Conservation (phyloP, 2,329 filamentous ascomycete species). For the Stylonectria norvegica region DNA sequence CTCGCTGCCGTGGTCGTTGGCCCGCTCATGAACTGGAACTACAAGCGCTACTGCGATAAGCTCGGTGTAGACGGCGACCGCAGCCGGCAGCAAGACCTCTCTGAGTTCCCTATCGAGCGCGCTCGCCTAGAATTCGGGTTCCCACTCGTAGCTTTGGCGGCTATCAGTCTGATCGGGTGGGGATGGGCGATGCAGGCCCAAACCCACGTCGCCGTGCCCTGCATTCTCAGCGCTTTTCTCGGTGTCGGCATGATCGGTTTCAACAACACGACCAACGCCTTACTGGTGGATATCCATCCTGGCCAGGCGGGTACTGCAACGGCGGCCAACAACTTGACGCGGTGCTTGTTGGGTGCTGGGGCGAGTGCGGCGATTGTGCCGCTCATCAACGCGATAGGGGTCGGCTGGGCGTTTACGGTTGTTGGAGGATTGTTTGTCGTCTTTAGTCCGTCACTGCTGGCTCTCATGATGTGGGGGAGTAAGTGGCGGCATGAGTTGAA, state of each 20-base stretch:
- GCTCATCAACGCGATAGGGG: conserved; percentile 49
- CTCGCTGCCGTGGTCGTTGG: conserved; percentile 47
- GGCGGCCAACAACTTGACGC: conserved; percentile 53
- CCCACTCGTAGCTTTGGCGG: conserved; percentile 49
- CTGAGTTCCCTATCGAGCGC: conserved; percentile 49
- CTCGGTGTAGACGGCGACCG: conserved; percentile 52
- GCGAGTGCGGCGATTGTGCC: conserved; percentile 50
- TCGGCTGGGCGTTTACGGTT: conserved; percentile 51
- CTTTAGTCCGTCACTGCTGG: conserved; percentile 37
- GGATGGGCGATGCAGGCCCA: conserved; percentile 49
- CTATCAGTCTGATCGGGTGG: conserved; percentile 46
- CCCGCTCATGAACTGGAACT: conserved; percentile 64
- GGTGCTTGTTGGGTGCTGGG: conserved; percentile 54
- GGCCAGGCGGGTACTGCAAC: conserved; percentile 50
- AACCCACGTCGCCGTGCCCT: conserved; percentile 43
- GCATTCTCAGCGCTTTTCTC: conserved; percentile 44
- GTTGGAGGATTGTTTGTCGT: conserved; percentile 42
- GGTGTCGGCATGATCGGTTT: conserved; percentile 51
- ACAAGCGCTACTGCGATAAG: conserved; percentile 54
- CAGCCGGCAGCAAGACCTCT: conserved; percentile 48
- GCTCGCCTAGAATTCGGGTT: conserved; percentile 48
- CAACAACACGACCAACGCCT: conserved; percentile 49
- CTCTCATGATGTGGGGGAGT: conserved; percentile 42
- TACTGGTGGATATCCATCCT: conserved; percentile 56
- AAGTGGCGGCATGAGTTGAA: conserved; percentile 39